Conservation (phyloP, 441 rosid genomes). For the Iberis amara region DNA sequence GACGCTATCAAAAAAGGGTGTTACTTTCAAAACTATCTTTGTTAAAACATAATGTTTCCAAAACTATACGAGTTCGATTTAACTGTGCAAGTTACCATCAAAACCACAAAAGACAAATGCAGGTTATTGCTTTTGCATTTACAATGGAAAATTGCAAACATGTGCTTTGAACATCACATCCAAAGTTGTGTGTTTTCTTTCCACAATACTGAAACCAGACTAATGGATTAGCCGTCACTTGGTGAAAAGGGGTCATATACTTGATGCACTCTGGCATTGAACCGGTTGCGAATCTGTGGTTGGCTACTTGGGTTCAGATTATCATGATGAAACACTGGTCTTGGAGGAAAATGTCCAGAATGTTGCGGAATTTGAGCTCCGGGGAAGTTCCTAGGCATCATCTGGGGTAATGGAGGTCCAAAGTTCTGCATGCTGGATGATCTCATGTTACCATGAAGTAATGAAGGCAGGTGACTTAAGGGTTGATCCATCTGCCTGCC, state of each 20-base stretch:
- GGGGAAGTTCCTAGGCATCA: conserved; percentile 45
- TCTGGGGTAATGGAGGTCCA: conserved; percentile 36
- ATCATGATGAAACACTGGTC: conserved; percentile 42
- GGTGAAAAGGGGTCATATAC: conserved; percentile 91
- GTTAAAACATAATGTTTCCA: too few species aligned
- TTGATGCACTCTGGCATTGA: conserved; percentile 43
- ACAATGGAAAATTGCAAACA: conserved; percentile 6
- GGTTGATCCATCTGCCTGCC: conserved; percentile 46
- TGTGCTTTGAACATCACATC: conserved; percentile 35
- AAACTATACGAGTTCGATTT: too few species aligned
- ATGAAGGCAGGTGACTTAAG: conserved; percentile 26
- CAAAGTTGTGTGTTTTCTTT: conserved; percentile 47
- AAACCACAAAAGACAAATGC: neutral
- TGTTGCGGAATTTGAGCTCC: conserved; percentile 36
- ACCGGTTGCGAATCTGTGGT: conserved; percentile 37
- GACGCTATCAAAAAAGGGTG: neutral
- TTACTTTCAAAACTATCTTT: neutral
- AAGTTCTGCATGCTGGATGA: conserved; percentile 39
- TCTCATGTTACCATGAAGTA: conserved; percentile 37
- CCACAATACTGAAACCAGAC: conserved; percentile 23
- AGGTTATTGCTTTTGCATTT: conserved; percentile 6
- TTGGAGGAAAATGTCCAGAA: conserved; percentile 43
- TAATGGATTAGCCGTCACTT: conserved; percentile 37
- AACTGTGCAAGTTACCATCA: neutral
- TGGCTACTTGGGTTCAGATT: conserved; percentile 31